Base-by-base conservation (phyloP, 495 filamentous ascomycete genomes). In the Penicillium egyptiacum region DNA sequence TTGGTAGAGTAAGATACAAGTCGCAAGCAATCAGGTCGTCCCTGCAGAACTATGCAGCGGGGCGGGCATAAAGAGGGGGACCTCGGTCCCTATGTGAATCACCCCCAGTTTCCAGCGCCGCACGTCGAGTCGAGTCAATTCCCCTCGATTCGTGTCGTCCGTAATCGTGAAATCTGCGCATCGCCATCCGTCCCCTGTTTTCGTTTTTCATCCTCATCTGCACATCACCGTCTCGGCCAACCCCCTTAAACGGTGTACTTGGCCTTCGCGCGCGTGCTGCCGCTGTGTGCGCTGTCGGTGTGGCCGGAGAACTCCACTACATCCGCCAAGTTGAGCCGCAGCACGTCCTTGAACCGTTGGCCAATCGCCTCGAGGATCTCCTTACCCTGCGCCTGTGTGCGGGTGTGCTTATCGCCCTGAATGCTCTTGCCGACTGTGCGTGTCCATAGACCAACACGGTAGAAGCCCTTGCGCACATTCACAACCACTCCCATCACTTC, bases 401-500 rank as follows among this genome's bases (percentile, higher is more conserved):
- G 81, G 45, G 84, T 84, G 55, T 84, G 86, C 61, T 89, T 89
- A 57, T 89, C 88, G 44, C 84, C 82, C 16, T 88, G 86, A 41
- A 90, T 81, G 66, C 81, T 80, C 81, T 91, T 91, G 64, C 92
- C 92, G 23, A 92, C 88, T 43, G 91, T 94, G 62, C 90, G 87
- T 50, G 92, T 96, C 92, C 92, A 97, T 40, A 91, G 70, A 60
- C 92, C 92, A 59, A 99, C 87, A 73, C 94, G 90, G 82, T 88
- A 99, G 83, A 98, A 97, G 31, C 88, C 93, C 79, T 96, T 97
- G 69, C 94, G 88, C 43, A 98, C 94, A 73, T 98, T 99, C 76
- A 98, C 93, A 28, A 99, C 94, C 20, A 98, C 95, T 58, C 94
- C 94, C 94, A 98, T 98, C 66, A 99, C 89, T 74, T 99, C 94